phyloP scores from a whole-genome alignment of 371 early-diverging fungal genomes.

The Paraphysoderma sedebokerense region DNA sequence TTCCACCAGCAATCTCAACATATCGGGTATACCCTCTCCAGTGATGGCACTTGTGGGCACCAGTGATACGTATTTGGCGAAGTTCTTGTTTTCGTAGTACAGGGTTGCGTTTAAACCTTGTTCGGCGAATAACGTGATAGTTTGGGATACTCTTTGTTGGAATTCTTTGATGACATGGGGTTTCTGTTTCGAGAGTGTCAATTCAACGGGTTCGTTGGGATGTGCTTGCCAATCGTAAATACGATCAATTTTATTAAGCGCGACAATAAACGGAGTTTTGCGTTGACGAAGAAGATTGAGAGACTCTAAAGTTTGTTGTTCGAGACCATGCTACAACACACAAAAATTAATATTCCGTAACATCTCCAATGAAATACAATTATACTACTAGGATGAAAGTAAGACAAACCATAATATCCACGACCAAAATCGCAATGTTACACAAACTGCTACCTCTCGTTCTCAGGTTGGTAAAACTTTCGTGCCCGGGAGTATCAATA shows the following conservation, averaged over 20 bases:
- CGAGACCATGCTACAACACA: constrained; percentile 69
- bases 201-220: constrained; percentile 65
- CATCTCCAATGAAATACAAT: no score
- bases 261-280: constrained; percentile 99
- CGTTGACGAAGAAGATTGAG: constrained; percentile 82
- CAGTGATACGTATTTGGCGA: constrained; percentile 88
- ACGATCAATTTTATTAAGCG: constrained; percentile 99
- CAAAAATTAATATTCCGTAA: neutral
- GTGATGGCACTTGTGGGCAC: constrained; percentile 99
- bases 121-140: constrained; percentile 86
- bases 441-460: constrained; percentile 98
- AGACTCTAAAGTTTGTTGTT: constrained; percentile 98
- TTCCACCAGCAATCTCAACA: constrained; percentile 82
- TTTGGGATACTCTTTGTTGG: constrained; percentile 61
- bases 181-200: constrained; percentile 64
- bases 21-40: constrained; percentile 98
- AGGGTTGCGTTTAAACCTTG: constrained; percentile 93
- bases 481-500: constrained; percentile 99
- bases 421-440: constrained; percentile 99
- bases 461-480: constrained; percentile 97
- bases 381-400: neutral
- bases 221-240: constrained; percentile 89
- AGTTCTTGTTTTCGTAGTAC: constrained; percentile 93
- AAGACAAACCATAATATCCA: constrained; percentile 79
- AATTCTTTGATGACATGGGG: constrained; percentile 73